Base-by-base conservation (phyloP, 75 land plant genomes). In the Adiantum capillusveneris region DNA sequence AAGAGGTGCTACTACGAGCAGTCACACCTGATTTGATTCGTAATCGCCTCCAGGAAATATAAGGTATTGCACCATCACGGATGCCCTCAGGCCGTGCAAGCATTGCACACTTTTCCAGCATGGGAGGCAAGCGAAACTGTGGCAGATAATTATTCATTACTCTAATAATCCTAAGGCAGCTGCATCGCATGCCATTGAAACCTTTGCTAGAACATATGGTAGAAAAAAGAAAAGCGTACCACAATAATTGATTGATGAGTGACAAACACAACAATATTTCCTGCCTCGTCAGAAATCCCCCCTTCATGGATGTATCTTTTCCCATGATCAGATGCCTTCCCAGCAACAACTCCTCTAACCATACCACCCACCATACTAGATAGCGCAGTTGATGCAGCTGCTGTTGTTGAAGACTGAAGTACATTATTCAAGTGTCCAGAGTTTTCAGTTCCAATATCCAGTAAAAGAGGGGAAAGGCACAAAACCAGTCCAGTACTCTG, bases 61-160 rank as follows among this genome's bases (percentile, higher is more conserved):
- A 90, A 27, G 99, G 97, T 67, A 95, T 80, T 44, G 97, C 75
- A 49, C 91, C 91, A 41, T 95, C 99, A 16, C 96, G 82, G 28
- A 86, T 74, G 7, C 97, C 97, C 31, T 80, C 84, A 43, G 99
- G 99, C 65, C 72, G 81, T 26, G 81, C 42, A 45, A 95, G 70
- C 63, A 74, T 85, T 29, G 87, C 79, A 75, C 77, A 86, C 13
- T 75, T 70, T 63, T 84, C 84, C 11, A 82, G 18, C 62, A 63
- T 52, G 31, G 87, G 86, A 57, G 31, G 70, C 12, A 95, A 73
- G 36, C 80, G 81, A 22, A 90, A 84, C 99, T 90, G 76, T 61
- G 69, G 25, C 19, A 45, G 59, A 51, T 34, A 3, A 34, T 34
- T 34, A 5, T 5, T 34, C 37, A 34, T 9, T 34, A 34, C 3